These are phyloP conservation scores for Penicillium sp. DNA, from an alignment of 2,329 filamentous ascomycete genomes.

Conservation along the genomic window DNA sequence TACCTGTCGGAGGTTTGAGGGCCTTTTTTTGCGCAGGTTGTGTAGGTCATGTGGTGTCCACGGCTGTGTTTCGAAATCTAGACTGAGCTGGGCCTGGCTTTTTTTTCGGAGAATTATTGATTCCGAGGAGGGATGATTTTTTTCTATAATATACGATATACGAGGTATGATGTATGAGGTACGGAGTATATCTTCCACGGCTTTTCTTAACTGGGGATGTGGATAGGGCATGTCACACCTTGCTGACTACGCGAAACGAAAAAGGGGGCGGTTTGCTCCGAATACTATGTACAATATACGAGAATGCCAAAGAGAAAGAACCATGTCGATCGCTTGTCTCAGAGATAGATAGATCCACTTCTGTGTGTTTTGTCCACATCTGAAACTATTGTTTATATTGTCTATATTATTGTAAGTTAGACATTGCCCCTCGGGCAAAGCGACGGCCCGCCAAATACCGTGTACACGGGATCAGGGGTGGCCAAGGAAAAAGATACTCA, in stretches of 20 bases:
- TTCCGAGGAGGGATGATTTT: neutral
- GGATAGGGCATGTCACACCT: neutral
- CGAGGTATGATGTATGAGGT: neutral
- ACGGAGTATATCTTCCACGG: neutral
- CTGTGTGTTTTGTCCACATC: slow-evolving; percentile 6
- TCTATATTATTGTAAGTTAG: slow-evolving; percentile 3
- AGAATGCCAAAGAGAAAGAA: neutral
- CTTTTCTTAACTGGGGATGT: neutral
- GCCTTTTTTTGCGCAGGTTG: neutral
- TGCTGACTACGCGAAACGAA: neutral
- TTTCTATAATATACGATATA: neutral
- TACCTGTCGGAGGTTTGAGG: neutral
- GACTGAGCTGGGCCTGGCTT: neutral
- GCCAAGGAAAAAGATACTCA: neutral
- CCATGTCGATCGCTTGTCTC: slow-evolving; percentile 10
- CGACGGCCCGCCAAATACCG: neutral
- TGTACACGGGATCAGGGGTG: neutral
- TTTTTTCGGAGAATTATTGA: neutral
- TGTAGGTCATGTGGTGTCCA: slow-evolving; percentile 6
- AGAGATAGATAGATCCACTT: slow-evolving; percentile 3
- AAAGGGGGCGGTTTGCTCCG: neutral
- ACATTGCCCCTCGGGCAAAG: neutral
- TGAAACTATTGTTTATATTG: slow-evolving; percentile 10
- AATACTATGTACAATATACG: neutral
- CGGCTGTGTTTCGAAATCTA: neutral